phyloP scores from a whole-genome alignment of 768 basidiomycete genomes.

The Termitomyces titanicus region DNA sequence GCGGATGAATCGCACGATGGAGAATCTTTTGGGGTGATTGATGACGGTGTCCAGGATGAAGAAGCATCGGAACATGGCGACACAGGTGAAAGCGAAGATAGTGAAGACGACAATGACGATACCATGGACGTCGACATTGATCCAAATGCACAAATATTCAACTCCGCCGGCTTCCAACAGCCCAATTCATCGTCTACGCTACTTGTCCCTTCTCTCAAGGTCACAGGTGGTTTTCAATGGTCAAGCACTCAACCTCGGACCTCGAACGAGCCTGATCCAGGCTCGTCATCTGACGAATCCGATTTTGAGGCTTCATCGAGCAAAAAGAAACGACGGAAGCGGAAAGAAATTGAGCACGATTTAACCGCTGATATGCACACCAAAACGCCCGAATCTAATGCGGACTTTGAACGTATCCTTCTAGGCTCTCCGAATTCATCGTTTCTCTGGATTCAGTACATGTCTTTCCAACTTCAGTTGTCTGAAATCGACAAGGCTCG shows the following conservation, averaged over 20 bases:
- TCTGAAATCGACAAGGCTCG: conserved; percentile 95
- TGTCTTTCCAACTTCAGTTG: conserved; percentile 98
- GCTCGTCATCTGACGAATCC: conserved; percentile 46
- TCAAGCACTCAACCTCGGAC: conserved; percentile 34
- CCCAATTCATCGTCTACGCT: conserved; percentile 6
- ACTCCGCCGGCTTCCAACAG: conserved; percentile 8
- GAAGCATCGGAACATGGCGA: conserved; percentile 19
- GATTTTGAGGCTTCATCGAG: conserved; percentile 40
- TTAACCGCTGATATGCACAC: conserved; percentile 86
- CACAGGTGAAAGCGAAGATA: conserved; percentile 12
- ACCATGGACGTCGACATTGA: conserved; percentile 46
- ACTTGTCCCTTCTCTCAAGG: conserved; percentile 39
- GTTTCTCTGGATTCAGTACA: conserved; percentile 98
- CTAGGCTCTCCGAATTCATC: conserved; percentile 96
- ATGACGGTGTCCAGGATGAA: conserved; percentile 23
- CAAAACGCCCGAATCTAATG: conserved; percentile 82
- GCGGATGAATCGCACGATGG: conserved; percentile 14
- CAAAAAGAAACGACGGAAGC: conserved; percentile 66
- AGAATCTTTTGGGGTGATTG: conserved; percentile 1
- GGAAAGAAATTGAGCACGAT: conserved; percentile 73
- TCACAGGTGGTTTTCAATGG: conserved; percentile 74
- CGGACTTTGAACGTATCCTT: conserved; percentile 92
- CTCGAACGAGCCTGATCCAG: conserved; percentile 37
- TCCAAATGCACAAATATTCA: conserved; percentile 22
- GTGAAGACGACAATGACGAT: conserved; percentile 29